Evolutionary conservation across 805 yeast species (phyloP), one percentile per base, ranked within the genome.

Genomic region (Torulaspora quercuum): DNA sequence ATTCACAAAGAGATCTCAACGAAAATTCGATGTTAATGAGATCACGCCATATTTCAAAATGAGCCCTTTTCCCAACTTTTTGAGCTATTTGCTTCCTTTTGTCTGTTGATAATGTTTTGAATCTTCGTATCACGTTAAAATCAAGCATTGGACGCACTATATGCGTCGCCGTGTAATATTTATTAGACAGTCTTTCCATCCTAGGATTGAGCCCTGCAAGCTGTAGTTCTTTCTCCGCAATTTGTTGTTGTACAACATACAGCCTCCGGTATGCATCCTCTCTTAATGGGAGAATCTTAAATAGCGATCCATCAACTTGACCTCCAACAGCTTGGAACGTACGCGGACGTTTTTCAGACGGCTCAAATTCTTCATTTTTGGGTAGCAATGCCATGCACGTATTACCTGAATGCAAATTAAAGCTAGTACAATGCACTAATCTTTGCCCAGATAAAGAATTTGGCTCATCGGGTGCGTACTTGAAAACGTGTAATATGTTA

Each of bases 381-480:
- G 55, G 64, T 3, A 76, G 40, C 27, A 72, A 58, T 26, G 63
- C 62, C 74, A 80, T 65, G 42, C 74, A 68, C 0, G 80, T 76
- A 2, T 82, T 75, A 4, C 68, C 54, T 10, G 79, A 70, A 49
- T 89, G 87, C 14, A 79, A 63, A 49, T 79, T 78, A 55, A 89
- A 81, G 10, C 83, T 77, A 0, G 89, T 72, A 45, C 78, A 76
- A 37, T 80, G 76, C 10, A 90, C 62, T 35, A 92, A 68, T 43
- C 78, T 67, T 46, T 81, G 85, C 5, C 97, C 97, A 37, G 86
- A 78, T 27, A 78, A 63, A 1, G 97, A 86, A 14, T 73, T 71
- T 0, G 92, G 83, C 53, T 87, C 95, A 44, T 89, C 96, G 0
- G 97, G 97, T 46, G 92, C 95, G 56, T 85, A 92, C 52, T 84